Evolutionary conservation across 202 grass and related monocot genomes (phyloP).

Genomic region (Miscanthus sacchariflorus): DNA sequence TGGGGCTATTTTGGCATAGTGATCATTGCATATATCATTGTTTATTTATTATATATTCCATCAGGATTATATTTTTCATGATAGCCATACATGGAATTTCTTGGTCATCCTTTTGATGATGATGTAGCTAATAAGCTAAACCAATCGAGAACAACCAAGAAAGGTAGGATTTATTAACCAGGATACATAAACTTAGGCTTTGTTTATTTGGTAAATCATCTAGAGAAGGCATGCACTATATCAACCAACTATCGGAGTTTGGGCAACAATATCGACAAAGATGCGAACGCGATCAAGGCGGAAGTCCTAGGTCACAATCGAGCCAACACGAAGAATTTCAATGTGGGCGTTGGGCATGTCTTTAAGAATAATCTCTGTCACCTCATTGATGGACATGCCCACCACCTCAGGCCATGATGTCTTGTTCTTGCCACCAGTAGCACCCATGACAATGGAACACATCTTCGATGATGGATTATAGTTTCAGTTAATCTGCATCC

Average conservation of each 20-base stretch:
- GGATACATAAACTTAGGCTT: not conserved
- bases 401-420: conserved; percentile 30
- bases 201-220: not conserved
- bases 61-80: not conserved
- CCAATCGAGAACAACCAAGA: not conserved
- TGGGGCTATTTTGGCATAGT: too few relatives aligned
- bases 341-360: not conserved
- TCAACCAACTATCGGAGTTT: not conserved
- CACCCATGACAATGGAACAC: not conserved
- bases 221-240: not conserved
- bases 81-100: not conserved
- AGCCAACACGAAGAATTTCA: not conserved
- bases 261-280: not conserved
- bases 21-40: too few relatives aligned
- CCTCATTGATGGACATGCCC: not conserved
- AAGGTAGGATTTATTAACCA: not conserved
- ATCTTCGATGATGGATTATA: not conserved
- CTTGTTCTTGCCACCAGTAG: not conserved
- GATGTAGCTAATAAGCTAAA: not conserved
- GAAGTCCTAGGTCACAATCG: not conserved
- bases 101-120: not conserved
- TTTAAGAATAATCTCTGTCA: not conserved
- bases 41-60: too few relatives aligned
- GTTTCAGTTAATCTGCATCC: not conserved
- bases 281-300: not conserved